phyloP scores from a whole-genome alignment of 1,139 yeast genomes.

The Saccharomycopsis hybrid region DNA sequence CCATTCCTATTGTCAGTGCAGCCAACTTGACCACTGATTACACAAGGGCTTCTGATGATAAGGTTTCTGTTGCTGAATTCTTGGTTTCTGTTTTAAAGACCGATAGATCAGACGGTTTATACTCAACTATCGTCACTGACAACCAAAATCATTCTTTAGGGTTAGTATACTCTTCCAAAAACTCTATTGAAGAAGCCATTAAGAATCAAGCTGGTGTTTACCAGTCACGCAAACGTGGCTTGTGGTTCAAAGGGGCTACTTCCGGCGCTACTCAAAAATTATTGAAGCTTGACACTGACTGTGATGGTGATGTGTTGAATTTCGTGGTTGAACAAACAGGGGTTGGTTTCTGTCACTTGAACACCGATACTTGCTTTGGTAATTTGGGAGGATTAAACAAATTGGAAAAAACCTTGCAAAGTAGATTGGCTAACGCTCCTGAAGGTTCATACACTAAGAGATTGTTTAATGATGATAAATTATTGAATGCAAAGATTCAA shows the following conservation, averaged over 20 bases:
- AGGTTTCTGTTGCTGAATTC: conserved; percentile 43
- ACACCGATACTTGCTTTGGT: conserved; percentile 73
- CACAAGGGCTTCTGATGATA: conserved; percentile 21
- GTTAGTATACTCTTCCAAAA: conserved; percentile 80
- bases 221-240: conserved; percentile 81
- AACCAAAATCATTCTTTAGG: conserved; percentile 66
- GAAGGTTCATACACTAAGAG: conserved; percentile 90
- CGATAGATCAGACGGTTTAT: conserved; percentile 83
- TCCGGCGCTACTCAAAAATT: conserved; percentile 90
- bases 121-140: conserved; percentile 78
- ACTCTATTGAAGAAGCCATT: conserved; percentile 76
- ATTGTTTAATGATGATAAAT: conserved; percentile 66
- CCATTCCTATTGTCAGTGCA: conserved; percentile 41
- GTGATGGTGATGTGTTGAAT: conserved; percentile 88
- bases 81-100: conserved; percentile 57
- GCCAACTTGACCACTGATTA: conserved; percentile 39
- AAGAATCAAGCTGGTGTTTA: conserved; percentile 83
- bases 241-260: conserved; percentile 95
- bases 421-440: conserved; percentile 55
- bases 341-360: conserved; percentile 87
- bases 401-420: conserved; percentile 57
- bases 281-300: conserved; percentile 62
- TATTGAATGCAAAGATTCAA: conserved; percentile 78
- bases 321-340: conserved; percentile 80
- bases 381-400: conserved; percentile 53